Evolutionary conservation across 2,329 filamentous ascomycete genomes (phyloP).

Genomic region (Mariannaea sp.): DNA sequence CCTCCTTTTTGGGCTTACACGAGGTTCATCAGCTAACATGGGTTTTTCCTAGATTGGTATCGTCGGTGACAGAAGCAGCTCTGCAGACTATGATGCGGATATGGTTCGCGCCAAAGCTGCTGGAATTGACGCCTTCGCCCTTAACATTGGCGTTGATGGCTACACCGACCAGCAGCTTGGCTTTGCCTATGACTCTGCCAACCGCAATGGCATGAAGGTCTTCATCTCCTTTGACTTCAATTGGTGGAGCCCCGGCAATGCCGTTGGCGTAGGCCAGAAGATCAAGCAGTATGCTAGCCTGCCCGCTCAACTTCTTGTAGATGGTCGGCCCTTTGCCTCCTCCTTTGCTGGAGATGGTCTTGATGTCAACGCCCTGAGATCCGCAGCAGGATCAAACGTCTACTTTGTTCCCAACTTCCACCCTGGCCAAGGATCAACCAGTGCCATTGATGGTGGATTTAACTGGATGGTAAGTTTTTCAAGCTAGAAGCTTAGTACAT

Average conservation of each 20-base stretch:
- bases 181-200: slow-evolving; percentile 55
- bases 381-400: slow-evolving; percentile 49
- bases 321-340: slow-evolving; percentile 56
- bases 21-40: no score
- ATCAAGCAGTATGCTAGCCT: slow-evolving; percentile 50
- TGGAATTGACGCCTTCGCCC: slow-evolving; percentile 54
- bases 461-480: slow-evolving; percentile 45
- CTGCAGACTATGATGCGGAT: slow-evolving; percentile 53
- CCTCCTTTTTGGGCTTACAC: fast-evolving
- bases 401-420: slow-evolving; percentile 58
- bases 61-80: slow-evolving; percentile 46
- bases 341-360: slow-evolving; percentile 57
- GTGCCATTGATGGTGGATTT: slow-evolving; percentile 51
- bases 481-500: no score
- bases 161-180: slow-evolving; percentile 53
- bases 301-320: slow-evolving; percentile 54
- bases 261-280: slow-evolving; percentile 49
- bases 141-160: slow-evolving; percentile 54
- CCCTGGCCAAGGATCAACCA: slow-evolving; percentile 44
- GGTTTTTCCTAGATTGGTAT: slow-evolving; percentile 48
- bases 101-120: slow-evolving; percentile 51
- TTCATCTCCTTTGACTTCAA: slow-evolving; percentile 64
- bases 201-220: slow-evolving; percentile 54
- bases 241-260: slow-evolving; percentile 47
- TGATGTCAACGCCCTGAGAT: slow-evolving; percentile 47